Percentiles rank a stretch among this genome's conserved stretches.
phyloP scores from a whole-genome alignment of 768 basidiomycete species.

The Amanita rimosa region DNA sequence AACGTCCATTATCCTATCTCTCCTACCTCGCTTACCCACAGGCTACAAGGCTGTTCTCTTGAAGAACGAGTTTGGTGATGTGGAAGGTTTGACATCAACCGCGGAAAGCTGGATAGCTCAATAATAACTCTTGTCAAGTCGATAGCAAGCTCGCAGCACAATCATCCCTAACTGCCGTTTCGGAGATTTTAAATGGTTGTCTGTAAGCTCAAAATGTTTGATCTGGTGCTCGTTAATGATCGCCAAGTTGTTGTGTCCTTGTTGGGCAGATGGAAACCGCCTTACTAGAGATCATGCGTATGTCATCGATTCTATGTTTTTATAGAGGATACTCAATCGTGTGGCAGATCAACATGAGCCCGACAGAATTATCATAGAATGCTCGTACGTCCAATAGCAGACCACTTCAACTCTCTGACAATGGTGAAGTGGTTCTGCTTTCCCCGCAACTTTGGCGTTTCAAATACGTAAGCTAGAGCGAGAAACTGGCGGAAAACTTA shows the following conservation, averaged over 20 bases:
- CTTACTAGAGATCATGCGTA: constrained; percentile 77
- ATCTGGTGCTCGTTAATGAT: neutral
- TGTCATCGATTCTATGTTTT: neutral
- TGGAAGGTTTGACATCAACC: constrained; percentile 47
- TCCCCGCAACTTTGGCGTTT: constrained; percentile 90
- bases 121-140: constrained; percentile 30
- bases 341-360: constrained; percentile 65
- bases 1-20: constrained; percentile 70
- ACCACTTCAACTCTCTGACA: neutral
- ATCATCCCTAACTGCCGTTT: constrained; percentile 76
- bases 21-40: constrained; percentile 71
- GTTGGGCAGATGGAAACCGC: constrained; percentile 94
- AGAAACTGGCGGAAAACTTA: constrained; percentile 63
- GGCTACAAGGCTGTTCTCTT: constrained; percentile 85
- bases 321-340: neutral
- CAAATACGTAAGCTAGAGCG: constrained; percentile 85
- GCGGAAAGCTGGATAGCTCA: neutral
- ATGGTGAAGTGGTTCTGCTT: constrained; percentile 70
- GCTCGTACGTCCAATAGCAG: constrained; percentile 49
- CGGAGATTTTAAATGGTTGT: constrained; percentile 94
- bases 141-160: constrained; percentile 87
- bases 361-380: constrained; percentile 91
- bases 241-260: constrained; percentile 75
- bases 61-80: constrained; percentile 96
- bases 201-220: constrained; percentile 39